Conservation (phyloP, 1,284 basidiomycete species). For the Papiliotrema nemorosa region DNA sequence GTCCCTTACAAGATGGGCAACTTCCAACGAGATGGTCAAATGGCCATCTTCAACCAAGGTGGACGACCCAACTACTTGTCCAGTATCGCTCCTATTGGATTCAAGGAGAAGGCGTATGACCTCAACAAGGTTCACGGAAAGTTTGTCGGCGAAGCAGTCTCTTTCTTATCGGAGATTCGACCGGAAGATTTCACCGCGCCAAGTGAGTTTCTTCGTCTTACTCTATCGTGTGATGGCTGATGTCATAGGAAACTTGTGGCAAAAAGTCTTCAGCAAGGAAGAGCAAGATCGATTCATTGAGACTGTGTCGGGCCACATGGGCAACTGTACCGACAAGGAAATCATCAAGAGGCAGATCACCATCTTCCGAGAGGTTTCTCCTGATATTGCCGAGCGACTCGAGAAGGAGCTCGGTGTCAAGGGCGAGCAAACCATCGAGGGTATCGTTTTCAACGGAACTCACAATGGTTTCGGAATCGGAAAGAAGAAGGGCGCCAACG, state of each 20-base stretch:
- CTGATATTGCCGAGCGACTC: slow-evolving; percentile 66
- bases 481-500: slow-evolving; percentile 34
- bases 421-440: slow-evolving; percentile 11
- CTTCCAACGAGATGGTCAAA: slow-evolving; percentile 64
- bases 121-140: slow-evolving; percentile 61
- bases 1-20: slow-evolving; percentile 62
- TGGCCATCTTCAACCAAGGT: slow-evolving; percentile 72
- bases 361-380: slow-evolving; percentile 73
- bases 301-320: slow-evolving; percentile 74
- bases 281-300: slow-evolving; percentile 66
- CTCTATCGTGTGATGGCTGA: too few species aligned
- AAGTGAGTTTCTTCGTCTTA: slow-evolving; percentile 50
- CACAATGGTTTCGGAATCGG: slow-evolving; percentile 35
- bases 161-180: slow-evolving; percentile 71
- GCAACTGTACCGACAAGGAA: slow-evolving; percentile 60
- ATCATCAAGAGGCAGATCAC: slow-evolving; percentile 70
- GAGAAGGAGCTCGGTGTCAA: slow-evolving; percentile 64
- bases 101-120: slow-evolving; percentile 30
- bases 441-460: slow-evolving; percentile 57
- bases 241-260: too few species aligned
- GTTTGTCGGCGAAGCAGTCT: slow-evolving; percentile 68
- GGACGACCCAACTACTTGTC: slow-evolving; percentile 80
- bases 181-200: slow-evolving; percentile 51
- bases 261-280: slow-evolving; percentile 69
- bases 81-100: slow-evolving; percentile 53